phyloP scores from a whole-genome alignment of 306 rosid species.

The Prinsepia uniflora region DNA sequence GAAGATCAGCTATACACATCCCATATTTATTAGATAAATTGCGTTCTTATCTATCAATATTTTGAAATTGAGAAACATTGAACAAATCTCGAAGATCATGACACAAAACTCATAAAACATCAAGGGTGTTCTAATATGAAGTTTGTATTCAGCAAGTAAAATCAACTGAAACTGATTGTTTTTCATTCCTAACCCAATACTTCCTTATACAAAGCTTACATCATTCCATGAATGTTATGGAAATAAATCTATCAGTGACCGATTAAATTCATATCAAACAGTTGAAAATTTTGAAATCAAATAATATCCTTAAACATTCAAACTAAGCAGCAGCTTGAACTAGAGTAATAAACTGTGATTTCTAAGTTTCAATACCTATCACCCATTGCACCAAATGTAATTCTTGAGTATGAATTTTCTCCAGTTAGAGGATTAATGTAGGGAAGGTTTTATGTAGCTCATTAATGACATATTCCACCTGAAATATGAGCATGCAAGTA shows the following conservation, averaged over 20 bases:
- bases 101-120: neutral
- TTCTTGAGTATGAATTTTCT: slow-evolving; percentile 40
- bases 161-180: neutral
- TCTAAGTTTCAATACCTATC: slow-evolving; percentile 47
- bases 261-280: neutral
- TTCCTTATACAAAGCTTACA: neutral
- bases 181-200: neutral
- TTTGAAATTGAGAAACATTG: neutral
- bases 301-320: neutral
- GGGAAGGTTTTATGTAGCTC: slow-evolving; percentile 58
- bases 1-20: neutral
- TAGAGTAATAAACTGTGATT: neutral
- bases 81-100: neutral
- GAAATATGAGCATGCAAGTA: slow-evolving; percentile 28
- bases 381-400: slow-evolving; percentile 82
- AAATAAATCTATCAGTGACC: neutral
- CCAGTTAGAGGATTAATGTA: slow-evolving; percentile 63
- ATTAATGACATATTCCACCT: slow-evolving; percentile 60
- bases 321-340: slow-evolving; percentile 8
- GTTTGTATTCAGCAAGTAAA: neutral
- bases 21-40: neutral
- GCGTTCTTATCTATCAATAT: neutral
- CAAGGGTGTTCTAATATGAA: neutral
- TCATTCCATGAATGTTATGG: no score
- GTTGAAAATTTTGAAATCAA: no score